Base-by-base conservation (phyloP, 2,329 filamentous ascomycete species). In the Fusarium albosuccineum region DNA sequence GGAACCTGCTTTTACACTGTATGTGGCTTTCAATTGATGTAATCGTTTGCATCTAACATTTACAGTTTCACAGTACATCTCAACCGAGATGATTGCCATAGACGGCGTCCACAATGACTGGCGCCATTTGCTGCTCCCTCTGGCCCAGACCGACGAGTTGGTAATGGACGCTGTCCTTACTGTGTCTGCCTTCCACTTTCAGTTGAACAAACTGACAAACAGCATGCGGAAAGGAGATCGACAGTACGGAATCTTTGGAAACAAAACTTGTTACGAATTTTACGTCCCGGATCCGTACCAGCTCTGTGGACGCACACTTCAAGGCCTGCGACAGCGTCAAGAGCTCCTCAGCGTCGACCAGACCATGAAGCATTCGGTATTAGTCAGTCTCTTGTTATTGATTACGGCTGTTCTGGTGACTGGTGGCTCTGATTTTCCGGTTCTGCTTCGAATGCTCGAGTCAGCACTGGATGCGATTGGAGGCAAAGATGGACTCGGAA, bases 391-490 rank as follows among this genome's bases (percentile, higher is more conserved):
- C 0, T 7, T 77, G 2, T 16, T 76, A 0, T 50, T 76, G 0
- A 64, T 77, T 3, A 68, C 71, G 0, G 68, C 67, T 0, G 68
- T 66, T 0, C 70, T 77, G 39, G 72, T 77, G 1, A 75, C 70
- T 0, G 75, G 74, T 0, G 63, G 61, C 0, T 69, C 69, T 0
- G 74, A 77, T 26, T 77, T 75, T 26, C 72, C 75, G 0, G 64
- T 68, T 0, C 50, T 76, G 0, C 61, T 74, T 3, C 57, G 70
- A 0, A 75, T 76, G 69, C 49, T 76, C 0, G 71, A 76, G 22
- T 72, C 72, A 1, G 74, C 72, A 1, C 26, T 76, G 5, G 42
- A 70, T 8, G 74, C 68, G 0, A 70, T 76, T 2, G 75, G 75
- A 0, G 75, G 74, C 0, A 65, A 63, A 2, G 34, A 66, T 0